Percentiles rank a stretch among this genome's conserved stretches.
Evolutionary conservation across 768 basidiomycete species (phyloP).

Genomic region (Pisolithus microcarpus): DNA sequence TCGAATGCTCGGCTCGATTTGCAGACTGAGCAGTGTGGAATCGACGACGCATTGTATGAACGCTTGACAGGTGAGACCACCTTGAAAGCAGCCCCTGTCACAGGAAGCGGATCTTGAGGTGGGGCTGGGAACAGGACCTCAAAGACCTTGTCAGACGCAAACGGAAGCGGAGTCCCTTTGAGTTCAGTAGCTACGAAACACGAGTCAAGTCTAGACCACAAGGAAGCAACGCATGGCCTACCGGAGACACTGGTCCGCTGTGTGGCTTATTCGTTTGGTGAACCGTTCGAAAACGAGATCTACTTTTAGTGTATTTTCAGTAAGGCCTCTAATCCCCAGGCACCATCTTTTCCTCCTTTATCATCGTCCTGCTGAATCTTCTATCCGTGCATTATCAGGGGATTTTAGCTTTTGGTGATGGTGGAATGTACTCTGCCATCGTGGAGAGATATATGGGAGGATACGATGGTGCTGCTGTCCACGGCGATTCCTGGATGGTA

Average conservation of each 20-base stretch:
- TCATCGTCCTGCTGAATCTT: conserved; percentile 38
- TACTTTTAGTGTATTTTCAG: conserved; percentile 69
- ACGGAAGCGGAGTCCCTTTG: conserved; percentile 79
- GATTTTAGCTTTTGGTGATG: conserved; percentile 42
- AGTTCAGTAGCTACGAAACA: conserved; percentile 69
- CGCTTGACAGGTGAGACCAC: conserved; percentile 40
- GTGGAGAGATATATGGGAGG: conserved; percentile 71
- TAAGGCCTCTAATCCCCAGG: conserved; percentile 70
- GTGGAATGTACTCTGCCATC: conserved; percentile 61
- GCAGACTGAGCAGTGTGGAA: conserved; percentile 67
- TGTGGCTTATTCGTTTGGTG: conserved; percentile 57
- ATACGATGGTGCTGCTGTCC: conserved; percentile 61
- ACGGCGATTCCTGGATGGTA: conserved; percentile 54
- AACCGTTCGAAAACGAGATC: conserved; percentile 88
- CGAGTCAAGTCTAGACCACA: neutral
- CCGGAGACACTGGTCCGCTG: conserved; percentile 85
- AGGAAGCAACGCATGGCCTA: conserved; percentile 23
- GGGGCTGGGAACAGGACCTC: conserved; percentile 65
- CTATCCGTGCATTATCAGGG: conserved; percentile 32
- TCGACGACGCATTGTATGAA: conserved; percentile 44
- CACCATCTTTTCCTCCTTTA: conserved; percentile 39
- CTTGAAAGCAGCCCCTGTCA: conserved; percentile 56
- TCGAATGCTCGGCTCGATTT: conserved; percentile 70
- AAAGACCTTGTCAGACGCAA: conserved; percentile 70
- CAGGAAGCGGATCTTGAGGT: conserved; percentile 35